phyloP scores from a whole-genome alignment of 2,329 filamentous ascomycete genomes.

The Venturia aucupariae region DNA sequence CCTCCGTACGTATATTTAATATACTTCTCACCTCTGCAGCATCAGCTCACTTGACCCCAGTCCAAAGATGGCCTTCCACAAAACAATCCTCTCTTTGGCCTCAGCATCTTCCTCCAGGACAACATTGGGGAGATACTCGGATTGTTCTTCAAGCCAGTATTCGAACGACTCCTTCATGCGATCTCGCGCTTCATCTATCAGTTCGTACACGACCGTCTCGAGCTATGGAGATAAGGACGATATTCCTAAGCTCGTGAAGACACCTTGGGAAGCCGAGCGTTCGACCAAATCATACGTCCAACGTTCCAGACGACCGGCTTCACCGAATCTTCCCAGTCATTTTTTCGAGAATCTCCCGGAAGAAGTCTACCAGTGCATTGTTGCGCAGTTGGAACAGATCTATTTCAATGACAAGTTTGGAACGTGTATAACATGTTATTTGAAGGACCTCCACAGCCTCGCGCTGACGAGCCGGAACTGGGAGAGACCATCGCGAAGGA shows the following conservation, averaged over 20 bases:
- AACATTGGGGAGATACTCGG: not conserved
- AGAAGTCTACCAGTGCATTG: slow-evolving; percentile 47
- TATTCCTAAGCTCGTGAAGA: slow-evolving; percentile 13
- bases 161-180: not conserved
- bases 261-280: slow-evolving; percentile 15
- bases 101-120: slow-evolving; percentile 3
- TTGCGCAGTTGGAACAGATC: slow-evolving; percentile 40
- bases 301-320: not conserved
- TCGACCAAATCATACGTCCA: not conserved
- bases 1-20: not conserved
- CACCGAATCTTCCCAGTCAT: slow-evolving; percentile 7
- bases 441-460: slow-evolving; percentile 44
- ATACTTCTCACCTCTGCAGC: not conserved
- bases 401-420: slow-evolving; percentile 25
- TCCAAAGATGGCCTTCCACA: not conserved
- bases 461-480: slow-evolving; percentile 47
- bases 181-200: slow-evolving; percentile 3
- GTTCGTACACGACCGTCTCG: not conserved
- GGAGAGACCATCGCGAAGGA: slow-evolving; percentile 42
- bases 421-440: slow-evolving; percentile 45
- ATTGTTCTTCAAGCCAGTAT: not conserved
- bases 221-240: slow-evolving; percentile 7
- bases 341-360: slow-evolving; percentile 36
- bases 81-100: slow-evolving; percentile 5
- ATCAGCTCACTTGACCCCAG: not conserved